These are phyloP conservation scores for Perkinsus olseni DNA, from an alignment of 169 alveolate species.

Conservation along the genomic window DNA sequence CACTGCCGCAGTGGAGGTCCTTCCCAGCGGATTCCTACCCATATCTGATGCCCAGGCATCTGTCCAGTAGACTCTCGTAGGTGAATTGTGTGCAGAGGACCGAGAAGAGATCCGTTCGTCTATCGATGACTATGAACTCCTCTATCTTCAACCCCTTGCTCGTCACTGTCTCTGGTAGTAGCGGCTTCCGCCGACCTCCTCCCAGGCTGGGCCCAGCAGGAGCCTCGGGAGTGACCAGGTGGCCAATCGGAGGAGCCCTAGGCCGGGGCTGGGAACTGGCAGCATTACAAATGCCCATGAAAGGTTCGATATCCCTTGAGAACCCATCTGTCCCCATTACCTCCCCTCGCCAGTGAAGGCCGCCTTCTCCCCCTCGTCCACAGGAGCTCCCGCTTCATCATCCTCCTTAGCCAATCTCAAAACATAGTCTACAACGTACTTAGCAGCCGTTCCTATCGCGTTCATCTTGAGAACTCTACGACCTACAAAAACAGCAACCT, in stretches of 20 bases:
- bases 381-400: not conserved
- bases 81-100: slow-evolving; percentile 58
- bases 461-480: not conserved
- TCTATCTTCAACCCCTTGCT: slow-evolving; percentile 20
- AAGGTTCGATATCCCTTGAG: not conserved
- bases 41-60: not conserved
- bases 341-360: not conserved
- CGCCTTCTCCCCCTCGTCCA: not conserved
- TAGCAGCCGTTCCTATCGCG: not conserved
- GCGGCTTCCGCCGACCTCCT: not conserved
- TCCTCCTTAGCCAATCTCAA: not conserved
- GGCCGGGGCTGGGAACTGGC: not conserved
- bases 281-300: not conserved
- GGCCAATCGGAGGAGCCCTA: not conserved
- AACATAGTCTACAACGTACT: not conserved
- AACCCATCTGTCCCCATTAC: not conserved
- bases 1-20: no score
- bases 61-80: slow-evolving; percentile 63
- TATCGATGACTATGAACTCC: slow-evolving; percentile 47
- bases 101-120: slow-evolving; percentile 56
- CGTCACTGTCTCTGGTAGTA: not conserved
- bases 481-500: not conserved
- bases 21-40: not conserved
- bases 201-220: not conserved
- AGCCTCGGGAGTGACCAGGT: not conserved